phyloP scores from a whole-genome alignment of 805 yeast genomes.

The Saturnispora serradocipensis region DNA sequence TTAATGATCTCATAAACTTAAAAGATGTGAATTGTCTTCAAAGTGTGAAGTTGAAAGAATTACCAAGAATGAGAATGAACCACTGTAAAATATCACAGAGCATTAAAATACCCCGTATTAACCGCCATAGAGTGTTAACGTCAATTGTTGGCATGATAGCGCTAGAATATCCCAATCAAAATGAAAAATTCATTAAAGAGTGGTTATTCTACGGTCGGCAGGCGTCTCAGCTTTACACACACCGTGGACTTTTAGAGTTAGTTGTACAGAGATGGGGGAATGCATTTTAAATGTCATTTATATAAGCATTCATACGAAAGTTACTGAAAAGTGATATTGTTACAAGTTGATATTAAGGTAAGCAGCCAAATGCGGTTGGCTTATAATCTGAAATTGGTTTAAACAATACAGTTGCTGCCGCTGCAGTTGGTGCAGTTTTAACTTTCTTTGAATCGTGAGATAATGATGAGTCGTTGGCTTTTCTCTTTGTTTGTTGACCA shows the following conservation, averaged over 20 bases:
- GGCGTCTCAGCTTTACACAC: slow-evolving; percentile 15
- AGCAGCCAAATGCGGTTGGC: slow-evolving; percentile 47
- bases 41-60: neutral
- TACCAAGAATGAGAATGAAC: neutral
- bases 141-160: slow-evolving; percentile 22
- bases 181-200: slow-evolving; percentile 20
- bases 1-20: neutral
- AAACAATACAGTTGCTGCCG: slow-evolving; percentile 19
- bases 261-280: slow-evolving; percentile 9
- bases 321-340: neutral
- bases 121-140: slow-evolving; percentile 17
- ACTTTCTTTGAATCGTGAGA: slow-evolving; percentile 3
- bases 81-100: neutral
- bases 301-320: neutral
- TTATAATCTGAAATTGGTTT: slow-evolving; percentile 35
- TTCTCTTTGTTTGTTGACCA: neutral
- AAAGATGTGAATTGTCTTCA: slow-evolving; percentile 1
- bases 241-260: slow-evolving; percentile 22
- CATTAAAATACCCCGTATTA: slow-evolving; percentile 15
- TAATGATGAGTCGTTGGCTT: neutral
- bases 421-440: neutral
- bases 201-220: slow-evolving; percentile 22
- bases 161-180: slow-evolving; percentile 16
- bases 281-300: neutral
- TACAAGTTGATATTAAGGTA: slow-evolving; percentile 1